Evolutionary conservation across 495 filamentous ascomycete species (phyloP).

Genomic region (Mycothermus thermophilus): DNA sequence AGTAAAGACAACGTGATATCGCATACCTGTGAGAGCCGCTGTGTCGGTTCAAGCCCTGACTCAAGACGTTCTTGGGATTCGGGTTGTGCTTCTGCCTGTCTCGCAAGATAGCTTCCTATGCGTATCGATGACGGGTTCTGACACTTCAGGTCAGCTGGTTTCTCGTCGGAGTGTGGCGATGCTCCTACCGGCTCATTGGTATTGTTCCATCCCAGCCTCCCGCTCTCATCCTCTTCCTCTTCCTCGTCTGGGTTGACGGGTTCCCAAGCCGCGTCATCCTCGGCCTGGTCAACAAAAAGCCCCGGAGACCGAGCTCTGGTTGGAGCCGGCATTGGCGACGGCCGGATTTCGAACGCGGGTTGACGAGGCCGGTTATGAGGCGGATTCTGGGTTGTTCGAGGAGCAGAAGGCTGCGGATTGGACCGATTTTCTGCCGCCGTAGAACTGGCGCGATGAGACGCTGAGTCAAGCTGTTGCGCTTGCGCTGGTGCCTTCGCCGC

Average conservation of each 20-base stretch:
- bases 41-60: constrained; percentile 47
- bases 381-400: no score
- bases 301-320: constrained; percentile 55
- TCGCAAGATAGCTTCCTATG: constrained; percentile 21
- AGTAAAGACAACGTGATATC: background rate
- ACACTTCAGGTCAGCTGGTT: constrained; percentile 13
- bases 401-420: no score
- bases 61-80: constrained; percentile 11
- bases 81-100: constrained; percentile 17
- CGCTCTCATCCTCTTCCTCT: constrained; percentile 49
- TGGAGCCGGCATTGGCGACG: constrained; percentile 33
- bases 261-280: constrained; percentile 74
- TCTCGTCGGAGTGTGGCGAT: no score
- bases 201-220: constrained; percentile 64
- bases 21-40: constrained; percentile 46
- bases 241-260: constrained; percentile 58
- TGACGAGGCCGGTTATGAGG: constrained; percentile 14
- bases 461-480: constrained; percentile 26
- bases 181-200: constrained; percentile 43
- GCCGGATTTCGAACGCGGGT: constrained; percentile 23
- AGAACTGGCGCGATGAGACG: constrained; percentile 24
- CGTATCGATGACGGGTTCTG: constrained; percentile 26
- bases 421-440: no score
- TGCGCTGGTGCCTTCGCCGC: no score
- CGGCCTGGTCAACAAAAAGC: constrained; percentile 55